phyloP scores from a whole-genome alignment of 2,329 filamentous ascomycete genomes.

The Orbilia brochopaga region DNA sequence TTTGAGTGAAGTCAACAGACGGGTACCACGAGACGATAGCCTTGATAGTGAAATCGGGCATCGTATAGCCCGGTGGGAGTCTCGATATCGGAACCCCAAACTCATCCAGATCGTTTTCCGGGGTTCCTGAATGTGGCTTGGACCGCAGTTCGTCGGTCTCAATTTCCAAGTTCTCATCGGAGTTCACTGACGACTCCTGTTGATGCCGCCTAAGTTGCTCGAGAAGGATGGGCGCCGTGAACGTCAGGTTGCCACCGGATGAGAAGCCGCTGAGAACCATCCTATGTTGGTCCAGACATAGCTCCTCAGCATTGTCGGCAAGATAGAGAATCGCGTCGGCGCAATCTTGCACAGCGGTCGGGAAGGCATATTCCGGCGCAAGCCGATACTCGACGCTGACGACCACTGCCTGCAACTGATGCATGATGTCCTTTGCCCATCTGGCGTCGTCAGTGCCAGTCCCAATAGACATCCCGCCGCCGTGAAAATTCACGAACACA shows the following conservation, averaged over 20 bases:
- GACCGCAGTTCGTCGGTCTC: too few relatives aligned
- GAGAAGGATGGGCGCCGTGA: constrained; percentile 56
- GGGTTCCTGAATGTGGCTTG: too few relatives aligned
- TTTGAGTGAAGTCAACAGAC: constrained; percentile 67
- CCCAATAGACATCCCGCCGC: constrained; percentile 71
- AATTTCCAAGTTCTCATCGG: background rate
- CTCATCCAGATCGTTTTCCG: constrained; percentile 16
- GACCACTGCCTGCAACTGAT: constrained; percentile 64
- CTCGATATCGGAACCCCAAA: constrained; percentile 40
- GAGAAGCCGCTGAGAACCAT: constrained; percentile 70
- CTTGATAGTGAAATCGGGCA: constrained; percentile 58
- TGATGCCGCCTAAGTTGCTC: constrained; percentile 52
- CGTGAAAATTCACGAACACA: constrained; percentile 71
- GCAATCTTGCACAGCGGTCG: constrained; percentile 69
- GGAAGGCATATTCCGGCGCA: constrained; percentile 70
- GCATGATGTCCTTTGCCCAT: constrained; percentile 65
- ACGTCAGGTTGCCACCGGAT: constrained; percentile 64
- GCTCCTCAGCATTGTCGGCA: constrained; percentile 64
- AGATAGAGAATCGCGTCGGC: constrained; percentile 69
- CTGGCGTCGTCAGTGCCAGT: constrained; percentile 69
- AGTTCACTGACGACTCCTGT: background rate
- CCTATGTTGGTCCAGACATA: constrained; percentile 65
- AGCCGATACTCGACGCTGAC: constrained; percentile 72
- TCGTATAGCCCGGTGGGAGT: constrained; percentile 19
- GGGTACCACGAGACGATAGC: constrained; percentile 70